Evolutionary conservation across 1,284 basidiomycete genomes (phyloP).

Genomic region (Austropuccinia psidii): DNA sequence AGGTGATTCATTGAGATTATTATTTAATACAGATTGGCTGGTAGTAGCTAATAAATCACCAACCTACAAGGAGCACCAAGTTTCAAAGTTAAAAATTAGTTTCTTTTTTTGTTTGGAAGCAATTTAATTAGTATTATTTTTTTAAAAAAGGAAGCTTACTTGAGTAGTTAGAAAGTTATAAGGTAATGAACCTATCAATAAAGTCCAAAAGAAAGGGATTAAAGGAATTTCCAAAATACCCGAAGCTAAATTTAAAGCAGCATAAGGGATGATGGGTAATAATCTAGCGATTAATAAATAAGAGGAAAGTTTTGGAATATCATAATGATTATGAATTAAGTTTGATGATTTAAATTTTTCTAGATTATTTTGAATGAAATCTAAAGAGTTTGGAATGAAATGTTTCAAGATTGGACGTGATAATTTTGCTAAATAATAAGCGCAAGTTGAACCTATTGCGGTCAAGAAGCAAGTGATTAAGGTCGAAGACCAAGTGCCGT

Average conservation of each 20-base stretch:
- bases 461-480: slow-evolving; percentile 17
- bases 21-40: background rate
- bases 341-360: slow-evolving; percentile 36
- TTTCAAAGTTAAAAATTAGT: too few species aligned
- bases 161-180: slow-evolving; percentile 44
- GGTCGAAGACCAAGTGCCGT: slow-evolving; percentile 19
- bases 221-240: slow-evolving; percentile 44
- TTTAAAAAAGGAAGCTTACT: background rate
- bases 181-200: slow-evolving; percentile 44
- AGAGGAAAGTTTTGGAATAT: slow-evolving; percentile 40
- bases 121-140: too few species aligned
- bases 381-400: slow-evolving; percentile 44
- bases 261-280: slow-evolving; percentile 34
- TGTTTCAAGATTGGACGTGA: slow-evolving; percentile 38
- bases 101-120: too few species aligned
- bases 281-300: slow-evolving; percentile 31
- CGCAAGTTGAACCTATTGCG: slow-evolving; percentile 17
- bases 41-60: too few species aligned
- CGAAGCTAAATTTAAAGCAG: slow-evolving; percentile 41
- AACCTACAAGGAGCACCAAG: too few species aligned
- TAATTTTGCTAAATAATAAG: background rate
- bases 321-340: slow-evolving; percentile 31
- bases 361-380: slow-evolving; percentile 40
- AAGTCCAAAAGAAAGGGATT: slow-evolving; percentile 43
- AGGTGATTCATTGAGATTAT: background rate